These are phyloP conservation scores for Fraxinus floribunda DNA, from an alignment of 305 asterid species.

Conservation along the genomic window DNA sequence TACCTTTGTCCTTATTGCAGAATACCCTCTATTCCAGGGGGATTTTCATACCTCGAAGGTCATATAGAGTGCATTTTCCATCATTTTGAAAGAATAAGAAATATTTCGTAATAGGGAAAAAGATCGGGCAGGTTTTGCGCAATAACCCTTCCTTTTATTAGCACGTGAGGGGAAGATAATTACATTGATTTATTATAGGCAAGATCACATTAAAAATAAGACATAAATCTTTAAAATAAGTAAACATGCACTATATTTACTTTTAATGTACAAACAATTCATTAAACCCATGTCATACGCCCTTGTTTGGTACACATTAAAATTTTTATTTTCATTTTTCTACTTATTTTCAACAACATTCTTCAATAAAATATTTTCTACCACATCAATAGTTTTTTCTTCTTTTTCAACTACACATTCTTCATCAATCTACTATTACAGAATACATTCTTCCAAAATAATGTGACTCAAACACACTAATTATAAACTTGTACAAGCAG, in stretches of 20 bases:
- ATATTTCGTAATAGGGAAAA: not conserved
- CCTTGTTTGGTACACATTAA: too few relatives aligned
- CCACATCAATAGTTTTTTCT: too few relatives aligned
- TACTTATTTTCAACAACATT: too few relatives aligned
- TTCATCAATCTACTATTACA: too few relatives aligned
- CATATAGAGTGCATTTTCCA: not conserved
- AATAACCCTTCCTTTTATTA: not conserved
- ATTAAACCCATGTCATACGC: not conserved
- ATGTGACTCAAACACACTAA: too few relatives aligned
- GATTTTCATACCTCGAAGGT: not conserved
- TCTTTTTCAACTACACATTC: too few relatives aligned
- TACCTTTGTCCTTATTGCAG: too few relatives aligned
- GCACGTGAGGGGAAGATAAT: not conserved
- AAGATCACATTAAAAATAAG: not conserved
- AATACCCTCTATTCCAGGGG: not conserved
- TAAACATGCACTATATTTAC: not conserved
- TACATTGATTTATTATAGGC: not conserved
- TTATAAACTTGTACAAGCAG: too few relatives aligned
- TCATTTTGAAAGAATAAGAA: too few relatives aligned
- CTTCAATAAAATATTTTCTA: too few relatives aligned
- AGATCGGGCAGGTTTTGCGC: not conserved
- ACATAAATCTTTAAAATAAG: not conserved
- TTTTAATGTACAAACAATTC: not conserved
- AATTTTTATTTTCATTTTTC: too few relatives aligned
- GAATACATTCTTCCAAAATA: too few relatives aligned